These are phyloP conservation scores for Evernia prunastri DNA, from an alignment of 495 filamentous ascomycete genomes.

Conservation along the genomic window DNA sequence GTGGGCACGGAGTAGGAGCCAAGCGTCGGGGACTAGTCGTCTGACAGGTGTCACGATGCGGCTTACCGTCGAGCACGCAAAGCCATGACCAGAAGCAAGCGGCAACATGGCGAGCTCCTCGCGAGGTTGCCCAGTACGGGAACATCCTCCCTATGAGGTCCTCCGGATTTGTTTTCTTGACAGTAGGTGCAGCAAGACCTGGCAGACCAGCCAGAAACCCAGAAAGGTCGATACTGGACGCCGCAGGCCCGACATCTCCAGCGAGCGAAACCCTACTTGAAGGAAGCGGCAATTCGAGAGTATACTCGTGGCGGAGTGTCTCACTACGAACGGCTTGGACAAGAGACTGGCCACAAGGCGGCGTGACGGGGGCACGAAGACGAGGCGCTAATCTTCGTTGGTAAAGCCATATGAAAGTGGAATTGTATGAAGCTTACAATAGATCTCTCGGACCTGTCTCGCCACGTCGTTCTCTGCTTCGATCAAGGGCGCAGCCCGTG, in stretches of 20 bases:
- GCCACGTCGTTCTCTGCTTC: background rate
- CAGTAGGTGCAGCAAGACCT: background rate
- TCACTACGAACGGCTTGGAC: background rate
- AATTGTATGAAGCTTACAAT: background rate
- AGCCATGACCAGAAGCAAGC: slow-evolving; percentile 24
- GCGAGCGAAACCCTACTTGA: background rate
- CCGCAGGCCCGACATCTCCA: background rate
- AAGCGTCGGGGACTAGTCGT: background rate
- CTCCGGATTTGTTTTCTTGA: slow-evolving; percentile 5
- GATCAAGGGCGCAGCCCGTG: background rate
- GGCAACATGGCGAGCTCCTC: slow-evolving; percentile 18
- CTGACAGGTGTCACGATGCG: background rate
- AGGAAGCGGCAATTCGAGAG: background rate
- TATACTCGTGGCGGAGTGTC: background rate
- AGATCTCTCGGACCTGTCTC: slow-evolving; percentile 1
- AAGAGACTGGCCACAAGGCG: background rate
- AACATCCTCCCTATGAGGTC: slow-evolving; percentile 18
- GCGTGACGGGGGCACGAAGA: background rate
- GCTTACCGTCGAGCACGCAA: slow-evolving; percentile 23
- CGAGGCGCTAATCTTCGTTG: background rate
- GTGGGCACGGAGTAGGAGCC: background rate
- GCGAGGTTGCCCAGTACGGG: slow-evolving; percentile 3
- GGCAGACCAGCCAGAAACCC: background rate
- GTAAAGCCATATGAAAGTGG: background rate
- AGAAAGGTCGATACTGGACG: background rate